A percentile compares a stretch with the other conserved stretches of the same genome.
Evolutionary conservation across 73 alveolate species (phyloP).

Genomic region (Durusdinium trenchii): DNA sequence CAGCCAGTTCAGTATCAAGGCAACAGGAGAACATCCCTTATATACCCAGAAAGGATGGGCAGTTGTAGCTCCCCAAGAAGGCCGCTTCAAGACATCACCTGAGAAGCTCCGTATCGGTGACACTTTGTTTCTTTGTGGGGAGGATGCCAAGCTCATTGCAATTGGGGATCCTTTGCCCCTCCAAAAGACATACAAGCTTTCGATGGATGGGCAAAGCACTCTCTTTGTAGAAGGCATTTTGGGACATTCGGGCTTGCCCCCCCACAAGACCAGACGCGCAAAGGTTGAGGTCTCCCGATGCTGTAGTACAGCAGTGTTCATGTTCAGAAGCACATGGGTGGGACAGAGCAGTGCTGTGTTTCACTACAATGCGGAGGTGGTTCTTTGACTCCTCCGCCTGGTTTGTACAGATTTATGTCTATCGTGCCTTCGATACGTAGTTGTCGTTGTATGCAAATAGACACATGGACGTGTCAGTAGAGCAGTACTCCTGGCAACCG

Average conservation of each 20-base stretch:
- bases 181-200: not conserved
- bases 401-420: too few relatives aligned
- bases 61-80: not conserved
- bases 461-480: too few relatives aligned
- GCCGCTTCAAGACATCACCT: not conserved
- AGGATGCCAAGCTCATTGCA: not conserved
- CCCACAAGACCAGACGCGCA: not conserved
- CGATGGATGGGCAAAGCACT: not conserved
- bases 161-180: not conserved
- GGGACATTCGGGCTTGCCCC: not conserved
- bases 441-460: too few relatives aligned
- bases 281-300: too few relatives aligned
- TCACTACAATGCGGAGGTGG: too few relatives aligned
- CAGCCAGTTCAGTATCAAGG: not conserved
- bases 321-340: too few relatives aligned
- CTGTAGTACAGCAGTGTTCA: too few relatives aligned
- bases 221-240: not conserved
- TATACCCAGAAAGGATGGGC: not conserved
- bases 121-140: not conserved
- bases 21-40: conserved; percentile 3
- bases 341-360: too few relatives aligned
- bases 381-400: too few relatives aligned
- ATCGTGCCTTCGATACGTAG: too few relatives aligned
- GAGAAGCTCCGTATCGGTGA: not conserved
- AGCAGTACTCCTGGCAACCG: too few relatives aligned